These are phyloP conservation scores for Cordyceps fumosorosea DNA, from an alignment of 2,329 filamentous ascomycete species.

Conservation along the genomic window DNA sequence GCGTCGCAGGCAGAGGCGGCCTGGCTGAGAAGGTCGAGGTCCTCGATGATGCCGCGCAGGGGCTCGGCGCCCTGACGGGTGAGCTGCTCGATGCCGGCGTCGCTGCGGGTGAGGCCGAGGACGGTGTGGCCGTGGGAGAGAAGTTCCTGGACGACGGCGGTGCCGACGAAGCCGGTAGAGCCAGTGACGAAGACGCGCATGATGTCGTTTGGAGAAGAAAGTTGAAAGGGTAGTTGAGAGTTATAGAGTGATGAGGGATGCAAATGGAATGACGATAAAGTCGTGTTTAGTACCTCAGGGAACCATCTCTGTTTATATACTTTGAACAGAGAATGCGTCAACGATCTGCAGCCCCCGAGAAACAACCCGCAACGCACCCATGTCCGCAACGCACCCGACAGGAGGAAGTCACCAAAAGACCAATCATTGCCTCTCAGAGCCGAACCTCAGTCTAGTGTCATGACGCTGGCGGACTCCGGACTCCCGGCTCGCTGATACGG, in stretches of 20 bases:
- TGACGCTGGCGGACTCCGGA: background rate
- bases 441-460: background rate
- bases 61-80: conserved; percentile 25
- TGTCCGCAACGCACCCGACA: too few species aligned
- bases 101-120: conserved; percentile 32
- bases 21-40: conserved; percentile 26
- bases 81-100: conserved; percentile 24
- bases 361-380: too few species aligned
- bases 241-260: background rate
- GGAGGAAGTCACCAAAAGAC: background rate
- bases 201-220: background rate
- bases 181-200: conserved; percentile 37
- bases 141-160: conserved; percentile 31
- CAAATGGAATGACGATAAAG: background rate
- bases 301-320: background rate
- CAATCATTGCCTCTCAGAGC: background rate
- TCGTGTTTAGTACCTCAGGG: background rate
- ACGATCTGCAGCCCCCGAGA: too few species aligned
- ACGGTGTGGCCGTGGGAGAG: conserved; percentile 33
- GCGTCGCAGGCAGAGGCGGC: conserved; percentile 28
- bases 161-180: conserved; percentile 36
- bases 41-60: conserved; percentile 28
- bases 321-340: background rate
- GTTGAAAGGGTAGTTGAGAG: background rate
- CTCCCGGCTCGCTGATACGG: background rate